These are phyloP conservation scores for Psilocybe mexicana DNA, from an alignment of 1,284 basidiomycete species.

Conservation along the genomic window DNA sequence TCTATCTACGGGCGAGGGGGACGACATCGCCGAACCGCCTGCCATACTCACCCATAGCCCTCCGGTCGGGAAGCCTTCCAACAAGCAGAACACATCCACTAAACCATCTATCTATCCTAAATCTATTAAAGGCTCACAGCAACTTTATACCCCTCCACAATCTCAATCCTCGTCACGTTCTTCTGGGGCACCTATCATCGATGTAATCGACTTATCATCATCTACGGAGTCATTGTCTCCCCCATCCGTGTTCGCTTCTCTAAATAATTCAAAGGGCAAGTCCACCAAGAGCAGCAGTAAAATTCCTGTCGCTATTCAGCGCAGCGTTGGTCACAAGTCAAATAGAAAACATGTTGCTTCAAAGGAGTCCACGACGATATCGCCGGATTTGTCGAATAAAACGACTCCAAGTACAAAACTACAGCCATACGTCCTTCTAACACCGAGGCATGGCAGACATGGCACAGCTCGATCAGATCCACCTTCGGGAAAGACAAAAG, in stretches of 20 bases:
- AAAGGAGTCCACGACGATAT: background rate
- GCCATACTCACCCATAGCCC: background rate
- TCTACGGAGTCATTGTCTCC: constrained; percentile 16
- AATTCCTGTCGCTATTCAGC: background rate
- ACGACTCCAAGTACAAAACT: constrained; percentile 7
- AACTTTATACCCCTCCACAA: constrained; percentile 43
- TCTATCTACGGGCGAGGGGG: constrained; percentile 14
- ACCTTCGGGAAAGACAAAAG: background rate
- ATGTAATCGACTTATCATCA: constrained; percentile 23
- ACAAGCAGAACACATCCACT: constrained; percentile 23
- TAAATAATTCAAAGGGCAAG: background rate
- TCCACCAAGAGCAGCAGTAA: background rate
- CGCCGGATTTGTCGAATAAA: background rate
- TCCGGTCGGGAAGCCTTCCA: background rate
- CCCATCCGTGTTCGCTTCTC: background rate
- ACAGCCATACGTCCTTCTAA: constrained; percentile 20
- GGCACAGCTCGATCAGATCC: background rate
- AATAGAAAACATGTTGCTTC: background rate
- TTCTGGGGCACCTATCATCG: constrained; percentile 23
- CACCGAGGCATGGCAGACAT: constrained; percentile 12
- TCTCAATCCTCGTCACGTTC: constrained; percentile 36
- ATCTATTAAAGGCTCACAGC: constrained; percentile 7
- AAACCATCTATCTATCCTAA: background rate
- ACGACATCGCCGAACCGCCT: constrained; percentile 29
- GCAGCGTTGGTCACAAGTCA: no score